These are phyloP conservation scores for Datisca glomerata DNA, from an alignment of 306 rosid genomes.

Conservation along the genomic window DNA sequence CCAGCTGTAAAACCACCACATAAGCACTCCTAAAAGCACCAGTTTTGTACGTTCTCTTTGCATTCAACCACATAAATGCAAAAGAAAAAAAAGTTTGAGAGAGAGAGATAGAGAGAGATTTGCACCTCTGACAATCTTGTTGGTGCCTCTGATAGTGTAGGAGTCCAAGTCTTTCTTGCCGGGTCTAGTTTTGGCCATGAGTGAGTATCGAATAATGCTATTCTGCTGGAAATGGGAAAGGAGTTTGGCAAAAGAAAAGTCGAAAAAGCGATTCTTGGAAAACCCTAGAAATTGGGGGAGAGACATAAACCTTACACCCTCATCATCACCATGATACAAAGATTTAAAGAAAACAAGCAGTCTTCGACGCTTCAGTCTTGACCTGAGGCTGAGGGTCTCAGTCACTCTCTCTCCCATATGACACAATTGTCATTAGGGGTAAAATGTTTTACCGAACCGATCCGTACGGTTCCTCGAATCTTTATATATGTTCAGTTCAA, in stretches of 20 bases:
- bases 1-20: conserved; percentile 25
- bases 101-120: no score
- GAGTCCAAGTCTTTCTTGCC: conserved; percentile 62
- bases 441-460: no score
- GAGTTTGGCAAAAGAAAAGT: conserved; percentile 6
- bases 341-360: neutral
- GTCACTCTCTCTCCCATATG: no score
- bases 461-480: no score
- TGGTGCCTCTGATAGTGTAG: conserved; percentile 78
- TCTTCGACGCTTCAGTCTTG: no score
- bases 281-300: conserved; percentile 12
- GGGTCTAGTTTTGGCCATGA: conserved; percentile 78
- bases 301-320: conserved; percentile 14
- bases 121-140: conserved; percentile 80
- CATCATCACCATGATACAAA: neutral
- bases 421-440: no score
- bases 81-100: neutral
- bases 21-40: conserved; percentile 1
- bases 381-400: no score
- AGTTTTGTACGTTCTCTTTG: conserved; percentile 1
- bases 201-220: conserved; percentile 4
- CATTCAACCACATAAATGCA: neutral
- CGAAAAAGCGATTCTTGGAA: neutral
- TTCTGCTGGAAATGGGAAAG: conserved; percentile 11
- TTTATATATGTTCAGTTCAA: no score